These are phyloP conservation scores for Ramichloridium luteum DNA, from an alignment of 2,329 filamentous ascomycete species.

Conservation along the genomic window DNA sequence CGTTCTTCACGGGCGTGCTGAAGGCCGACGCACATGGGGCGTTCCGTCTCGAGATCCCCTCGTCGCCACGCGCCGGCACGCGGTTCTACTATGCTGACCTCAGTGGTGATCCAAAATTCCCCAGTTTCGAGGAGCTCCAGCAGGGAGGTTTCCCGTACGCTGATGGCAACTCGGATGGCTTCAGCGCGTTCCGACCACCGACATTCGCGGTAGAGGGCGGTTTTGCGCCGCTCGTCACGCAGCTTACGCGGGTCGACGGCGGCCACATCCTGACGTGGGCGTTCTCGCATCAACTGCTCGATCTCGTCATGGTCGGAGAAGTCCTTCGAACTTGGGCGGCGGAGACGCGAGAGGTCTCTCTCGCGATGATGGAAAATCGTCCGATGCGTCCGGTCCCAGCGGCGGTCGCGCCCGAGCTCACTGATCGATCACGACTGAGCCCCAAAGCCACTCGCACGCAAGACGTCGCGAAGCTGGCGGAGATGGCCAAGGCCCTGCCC, in stretches of 20 bases:
- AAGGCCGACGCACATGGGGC: slow-evolving; percentile 5
- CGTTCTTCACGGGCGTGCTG: slow-evolving; percentile 3
- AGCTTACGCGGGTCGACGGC: slow-evolving; percentile 4
- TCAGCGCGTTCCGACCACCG: slow-evolving; percentile 2
- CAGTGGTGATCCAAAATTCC: slow-evolving; percentile 4
- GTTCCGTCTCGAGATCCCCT: slow-evolving; percentile 3
- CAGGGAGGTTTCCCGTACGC: slow-evolving; percentile 3
- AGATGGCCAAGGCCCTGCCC: slow-evolving; percentile 1
- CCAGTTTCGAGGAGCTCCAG: slow-evolving; percentile 5
- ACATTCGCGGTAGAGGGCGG: slow-evolving; percentile 2
- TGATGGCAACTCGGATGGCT: slow-evolving; percentile 4
- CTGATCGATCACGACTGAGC: slow-evolving; percentile 1
- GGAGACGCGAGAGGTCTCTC: slow-evolving; percentile 1
- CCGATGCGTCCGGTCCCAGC: background rate
- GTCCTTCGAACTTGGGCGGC: slow-evolving; percentile 2
- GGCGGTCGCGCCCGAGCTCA: background rate
- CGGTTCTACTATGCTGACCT: slow-evolving; percentile 5
- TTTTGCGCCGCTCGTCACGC: slow-evolving; percentile 2
- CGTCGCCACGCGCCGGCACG: slow-evolving; percentile 4
- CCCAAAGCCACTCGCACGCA: background rate
- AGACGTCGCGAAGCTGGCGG: background rate
- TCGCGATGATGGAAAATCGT: background rate
- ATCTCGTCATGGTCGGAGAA: slow-evolving; percentile 2
- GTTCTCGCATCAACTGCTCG: slow-evolving; percentile 5
- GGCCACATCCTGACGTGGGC: slow-evolving; percentile 3